Conservation (phyloP, 2,329 filamentous ascomycete species). For the Pleoardoris graminearum region DNA sequence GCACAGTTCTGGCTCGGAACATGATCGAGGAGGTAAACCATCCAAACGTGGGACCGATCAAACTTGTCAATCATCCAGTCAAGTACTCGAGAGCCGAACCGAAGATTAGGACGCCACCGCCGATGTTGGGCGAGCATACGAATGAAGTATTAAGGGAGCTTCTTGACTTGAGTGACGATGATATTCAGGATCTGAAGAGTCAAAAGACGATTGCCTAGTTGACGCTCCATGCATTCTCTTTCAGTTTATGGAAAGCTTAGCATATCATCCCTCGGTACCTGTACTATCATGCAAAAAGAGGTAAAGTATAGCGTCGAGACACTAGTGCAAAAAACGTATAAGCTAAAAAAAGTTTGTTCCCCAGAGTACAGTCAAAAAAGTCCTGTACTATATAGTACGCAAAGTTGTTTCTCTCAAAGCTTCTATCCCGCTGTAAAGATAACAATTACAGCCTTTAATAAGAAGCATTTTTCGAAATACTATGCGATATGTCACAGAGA, state of each 20-base stretch:
- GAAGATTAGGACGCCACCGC: constrained; percentile 74
- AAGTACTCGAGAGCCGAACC: constrained; percentile 87
- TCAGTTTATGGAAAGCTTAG: neutral
- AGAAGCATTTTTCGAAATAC: too few species aligned
- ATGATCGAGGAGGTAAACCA: constrained; percentile 93
- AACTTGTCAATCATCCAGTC: constrained; percentile 88
- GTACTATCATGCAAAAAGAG: too few species aligned
- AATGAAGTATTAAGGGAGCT: constrained; percentile 38
- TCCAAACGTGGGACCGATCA: constrained; percentile 76
- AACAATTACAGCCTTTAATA: too few species aligned
- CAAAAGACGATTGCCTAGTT: constrained; percentile 23
- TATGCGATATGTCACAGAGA: too few species aligned
- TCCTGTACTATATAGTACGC: too few species aligned
- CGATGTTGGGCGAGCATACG: constrained; percentile 65
- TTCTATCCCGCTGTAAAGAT: too few species aligned
- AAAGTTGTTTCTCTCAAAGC: too few species aligned
- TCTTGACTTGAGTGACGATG: constrained; percentile 28
- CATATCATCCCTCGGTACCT: neutral
- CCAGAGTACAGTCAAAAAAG: too few species aligned
- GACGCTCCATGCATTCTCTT: neutral
- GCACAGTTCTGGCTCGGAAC: constrained; percentile 66
- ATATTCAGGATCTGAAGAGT: constrained; percentile 28
- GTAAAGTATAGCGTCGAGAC: too few species aligned
- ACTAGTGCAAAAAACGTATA: too few species aligned
- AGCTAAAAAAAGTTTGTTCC: too few species aligned